Base-by-base conservation (phyloP, 116 monocot species). In the Dioscorea cayenensis region DNA sequence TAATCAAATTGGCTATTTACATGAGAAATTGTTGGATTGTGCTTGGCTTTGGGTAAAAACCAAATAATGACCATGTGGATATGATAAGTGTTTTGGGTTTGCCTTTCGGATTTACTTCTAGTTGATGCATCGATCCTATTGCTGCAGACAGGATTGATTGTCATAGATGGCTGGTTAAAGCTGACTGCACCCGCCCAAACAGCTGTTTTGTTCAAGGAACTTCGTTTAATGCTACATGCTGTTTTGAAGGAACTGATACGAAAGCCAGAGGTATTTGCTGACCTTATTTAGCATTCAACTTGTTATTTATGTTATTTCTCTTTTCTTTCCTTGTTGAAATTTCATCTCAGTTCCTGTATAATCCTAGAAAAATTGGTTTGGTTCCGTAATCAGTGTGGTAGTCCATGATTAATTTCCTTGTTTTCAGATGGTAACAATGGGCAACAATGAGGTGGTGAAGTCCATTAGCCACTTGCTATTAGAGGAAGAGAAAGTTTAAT, bases 181-280 rank as follows among this genome's bases (percentile, higher is more conserved):
- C 37, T 97, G 66, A 84, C 61, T 68, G 92, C 97, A 64, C 88
- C 97, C 71, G 97, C 97, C 64, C 97, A 97, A 71, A 86, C 75
- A 23, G 97, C 97, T 78, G 93, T 97, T 77, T 77, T 93, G 22
- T 97, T 97, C 71, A 97, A 97, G 69, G 86, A 97, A 78, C 90
- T 97, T 19, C 88, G 97, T 1, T 29, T 66, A 58, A 93, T 86
- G 60, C 86, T 97, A 10, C 75, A 90, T 81, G 75, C 90, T 66
- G 90, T 97, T 90, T 69, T 93, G 60, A 92, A 90, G 73, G 86
- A 90, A 67, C 70, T 90, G 68, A 86, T 92, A 65, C 75, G 72
- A 67, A 90, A 84, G 19, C 97, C 97, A 64, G 79, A 90, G 90
- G 97, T 97, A 88, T 58, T 49, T 60, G 3, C 14, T 50, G 5